Evolutionary conservation across 2,329 filamentous ascomycete genomes (phyloP), one percentile per base, ranked within the genome.

Genomic region (Alternaria rosae): DNA sequence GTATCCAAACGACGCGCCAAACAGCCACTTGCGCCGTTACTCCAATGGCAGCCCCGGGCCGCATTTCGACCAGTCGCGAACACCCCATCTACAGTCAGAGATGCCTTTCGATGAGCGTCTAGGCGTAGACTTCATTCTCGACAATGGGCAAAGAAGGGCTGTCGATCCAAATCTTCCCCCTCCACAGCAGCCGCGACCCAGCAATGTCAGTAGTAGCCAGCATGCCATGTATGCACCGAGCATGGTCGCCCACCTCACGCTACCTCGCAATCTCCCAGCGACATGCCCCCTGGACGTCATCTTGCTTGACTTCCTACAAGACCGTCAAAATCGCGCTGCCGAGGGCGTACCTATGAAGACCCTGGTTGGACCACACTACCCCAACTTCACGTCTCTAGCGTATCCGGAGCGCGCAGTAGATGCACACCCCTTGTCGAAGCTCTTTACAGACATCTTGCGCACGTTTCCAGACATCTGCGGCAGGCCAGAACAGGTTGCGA

Each of bases 391-490:
- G 0, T 91, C 91, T 1, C 85, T 97, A 5, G 85, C 94, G 41
- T 92, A 94, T 73, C 91, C 92, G 0, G 83, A 88, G 42, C 85
- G 85, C 53, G 85, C 84, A 62, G 82, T 82, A 8, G 85, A 86
- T 70, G 87, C 89, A 2, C 92, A 97, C 72, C 92, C 92, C 1
- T 83, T 97, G 2, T 94, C 92, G 7, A 92, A 92, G 68, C 87
- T 97, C 13, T 92, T 96, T 75, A 94, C 92, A 43, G 92, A 96
- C 77, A 93, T 97, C 61, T 83, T 97, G 11, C 85, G 87, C 66
- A 92, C 91, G n/a, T 96, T 97, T 70, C 92, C 93, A 0, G 89
- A 92, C 70, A 88, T 97, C 28, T 87, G 86, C 5, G 85, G 85
- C n/a, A 84, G 96, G 0, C 93, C 93, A 0, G 93, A 97, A 79